Evolutionary conservation across 2,329 filamentous ascomycete genomes (phyloP), one percentile per base, ranked within the genome.

Genomic region (Botrytis pseudocinerea): DNA sequence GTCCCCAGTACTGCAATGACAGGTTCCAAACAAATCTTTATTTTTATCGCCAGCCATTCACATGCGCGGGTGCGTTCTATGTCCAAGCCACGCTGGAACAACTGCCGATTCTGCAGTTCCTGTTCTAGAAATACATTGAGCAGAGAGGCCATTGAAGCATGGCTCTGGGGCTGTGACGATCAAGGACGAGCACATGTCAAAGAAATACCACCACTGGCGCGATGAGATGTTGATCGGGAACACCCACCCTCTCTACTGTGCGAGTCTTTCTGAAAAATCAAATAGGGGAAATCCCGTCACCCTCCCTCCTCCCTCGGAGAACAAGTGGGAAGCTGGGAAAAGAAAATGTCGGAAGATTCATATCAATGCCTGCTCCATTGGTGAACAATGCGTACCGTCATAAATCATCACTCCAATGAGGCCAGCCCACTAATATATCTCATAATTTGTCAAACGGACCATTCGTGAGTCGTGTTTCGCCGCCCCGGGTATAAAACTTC

Each of bases 301-400:
- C 48, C 38, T 32, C 32, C 32, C 32, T 65, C 48, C 38, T 32
- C 32, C 32, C 32, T 65, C 18, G 69, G 44, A 35, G 63, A 48
- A 65, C 63, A 44, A 44, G 38, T 51, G 38, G 60, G 35, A n/a
- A 60, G 35, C 12, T 22, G 22, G n/a, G 10, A 51, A 44, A 51
- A 48, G n/a, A 63, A 20, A 61, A 18, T 20, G 38, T 57, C 66
- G 46, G 66, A 46, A 42, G 32, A 54, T 44, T 40, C n/a, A 62
- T 71, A 18, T 28, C 42, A 59, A 71, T 71, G 61, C 70, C 40
- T 71, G 69, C 35, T 62, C 68, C 35, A 44, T 59, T 70, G 35
- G 54, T 54, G 25, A 62, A 70, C 69, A 32, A 54, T 70, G 69
- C 57, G 44, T 70, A 40, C 59, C 35, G 59, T 63, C 59, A 70